Conservation (phyloP, 257 asterid genomes). For the Hygrophila difformis region DNA sequence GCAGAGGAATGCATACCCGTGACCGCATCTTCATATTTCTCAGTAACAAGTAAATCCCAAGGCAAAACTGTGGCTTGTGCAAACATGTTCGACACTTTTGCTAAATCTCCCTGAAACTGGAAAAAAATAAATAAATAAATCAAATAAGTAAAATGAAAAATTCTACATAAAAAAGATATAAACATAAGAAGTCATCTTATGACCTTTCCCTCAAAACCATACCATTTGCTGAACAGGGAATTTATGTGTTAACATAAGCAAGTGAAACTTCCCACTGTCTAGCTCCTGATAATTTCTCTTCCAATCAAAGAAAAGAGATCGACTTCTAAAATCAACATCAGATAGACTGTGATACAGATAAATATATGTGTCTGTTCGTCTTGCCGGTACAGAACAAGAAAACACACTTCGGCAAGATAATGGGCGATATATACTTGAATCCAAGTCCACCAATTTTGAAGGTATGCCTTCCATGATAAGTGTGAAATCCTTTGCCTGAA, state of each 20-base stretch:
- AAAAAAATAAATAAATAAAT: slow-evolving; percentile 12
- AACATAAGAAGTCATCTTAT: too few relatives aligned
- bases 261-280: slow-evolving; percentile 57
- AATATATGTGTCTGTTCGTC: slow-evolving; percentile 31
- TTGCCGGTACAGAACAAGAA: slow-evolving; percentile 23
- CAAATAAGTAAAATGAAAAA: too few relatives aligned
- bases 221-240: slow-evolving; percentile 72
- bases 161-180: too few relatives aligned
- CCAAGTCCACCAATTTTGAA: slow-evolving; percentile 28
- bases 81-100: slow-evolving; percentile 41
- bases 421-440: slow-evolving; percentile 32
- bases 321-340: slow-evolving; percentile 25
- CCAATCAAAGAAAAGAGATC: slow-evolving; percentile 28
- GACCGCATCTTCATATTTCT: slow-evolving; percentile 29
- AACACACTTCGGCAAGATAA: slow-evolving; percentile 63
- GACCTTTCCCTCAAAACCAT: slow-evolving; percentile 11
- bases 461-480: slow-evolving; percentile 56
- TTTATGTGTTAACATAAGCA: slow-evolving; percentile 66
- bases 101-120: slow-evolving; percentile 49
- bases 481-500: slow-evolving; percentile 52
- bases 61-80: slow-evolving; percentile 76
- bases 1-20: slow-evolving; percentile 16
- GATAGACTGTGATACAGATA: slow-evolving; percentile 34
- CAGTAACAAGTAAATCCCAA: slow-evolving; percentile 63
- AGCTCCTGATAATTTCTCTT: slow-evolving; percentile 31